Conservation (phyloP, 768 basidiomycete species). For the Boletus huronensis region DNA sequence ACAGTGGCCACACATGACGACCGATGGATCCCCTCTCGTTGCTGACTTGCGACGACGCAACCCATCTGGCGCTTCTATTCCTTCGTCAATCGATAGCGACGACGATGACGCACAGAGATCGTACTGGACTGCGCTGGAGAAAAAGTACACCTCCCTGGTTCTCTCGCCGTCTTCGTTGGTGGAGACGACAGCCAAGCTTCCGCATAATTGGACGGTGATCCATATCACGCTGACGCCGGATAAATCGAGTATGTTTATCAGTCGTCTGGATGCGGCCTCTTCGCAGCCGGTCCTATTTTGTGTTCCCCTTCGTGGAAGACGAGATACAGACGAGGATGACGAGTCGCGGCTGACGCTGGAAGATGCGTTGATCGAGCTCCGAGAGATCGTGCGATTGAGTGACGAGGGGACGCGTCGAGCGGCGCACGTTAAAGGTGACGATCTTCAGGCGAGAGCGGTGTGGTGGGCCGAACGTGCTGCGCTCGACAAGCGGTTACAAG, state of each 20-base stretch:
- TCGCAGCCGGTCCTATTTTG: slow-evolving; percentile 75
- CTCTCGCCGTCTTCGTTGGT: slow-evolving; percentile 37
- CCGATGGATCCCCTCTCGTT: slow-evolving; percentile 42
- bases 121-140: slow-evolving; percentile 62
- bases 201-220: slow-evolving; percentile 77
- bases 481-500: slow-evolving; percentile 73
- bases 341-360: slow-evolving; percentile 73
- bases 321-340: slow-evolving; percentile 72
- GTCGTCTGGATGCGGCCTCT: slow-evolving; percentile 62
- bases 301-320: slow-evolving; percentile 79
- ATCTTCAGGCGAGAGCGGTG: slow-evolving; percentile 55
- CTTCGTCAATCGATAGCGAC: slow-evolving; percentile 31
- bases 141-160: slow-evolving; percentile 43
- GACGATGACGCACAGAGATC: slow-evolving; percentile 37
- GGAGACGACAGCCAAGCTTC: slow-evolving; percentile 47
- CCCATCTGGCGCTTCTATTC: slow-evolving; percentile 13
- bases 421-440: slow-evolving; percentile 63
- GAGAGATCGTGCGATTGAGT: slow-evolving; percentile 75
- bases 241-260: slow-evolving; percentile 76
- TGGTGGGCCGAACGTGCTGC: slow-evolving; percentile 87
- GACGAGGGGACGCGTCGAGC: slow-evolving; percentile 75
- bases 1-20: slow-evolving; percentile 62
- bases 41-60: slow-evolving; percentile 10
- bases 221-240: slow-evolving; percentile 83
- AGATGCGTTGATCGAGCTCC: slow-evolving; percentile 67